Conservation (phyloP, 2,329 filamentous ascomycete genomes). For the Aspergillus amoenus region DNA sequence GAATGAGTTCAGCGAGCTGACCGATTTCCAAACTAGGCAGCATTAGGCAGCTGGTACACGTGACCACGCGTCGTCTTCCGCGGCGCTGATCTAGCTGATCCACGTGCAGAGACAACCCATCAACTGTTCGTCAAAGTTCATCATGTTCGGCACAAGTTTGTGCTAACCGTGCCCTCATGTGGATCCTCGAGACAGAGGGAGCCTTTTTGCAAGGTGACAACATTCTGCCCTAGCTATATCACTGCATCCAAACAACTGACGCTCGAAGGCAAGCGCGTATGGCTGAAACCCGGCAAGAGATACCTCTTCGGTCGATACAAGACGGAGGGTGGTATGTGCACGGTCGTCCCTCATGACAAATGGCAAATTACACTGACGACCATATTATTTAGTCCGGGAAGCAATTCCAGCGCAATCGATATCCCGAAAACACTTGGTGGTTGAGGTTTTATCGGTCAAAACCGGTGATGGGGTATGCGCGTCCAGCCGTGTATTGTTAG, state of each 20-base stretch:
- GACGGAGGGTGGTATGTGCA: constrained; percentile 55
- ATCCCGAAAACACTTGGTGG: constrained; percentile 82
- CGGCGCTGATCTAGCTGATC: background rate
- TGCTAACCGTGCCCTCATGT: constrained; percentile 49
- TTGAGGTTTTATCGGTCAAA: constrained; percentile 66
- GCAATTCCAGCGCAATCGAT: constrained; percentile 78
- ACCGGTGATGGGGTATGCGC: constrained; percentile 64
- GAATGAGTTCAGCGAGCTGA: no score
- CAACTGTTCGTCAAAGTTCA: constrained; percentile 3
- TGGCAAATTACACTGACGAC: background rate
- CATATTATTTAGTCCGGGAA: constrained; percentile 56
- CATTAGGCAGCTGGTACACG: constrained; percentile 33
- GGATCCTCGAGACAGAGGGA: constrained; percentile 59
- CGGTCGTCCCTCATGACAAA: background rate
- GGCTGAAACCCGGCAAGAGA: constrained; percentile 81
- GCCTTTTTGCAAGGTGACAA: constrained; percentile 45
- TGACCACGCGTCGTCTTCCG: constrained; percentile 34
- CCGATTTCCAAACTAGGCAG: constrained; percentile 26
- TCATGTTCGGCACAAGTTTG: background rate
- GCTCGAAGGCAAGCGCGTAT: constrained; percentile 65
- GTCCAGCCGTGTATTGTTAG: background rate
- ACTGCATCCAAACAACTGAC: constrained; percentile 42
- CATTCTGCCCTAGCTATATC: no score
- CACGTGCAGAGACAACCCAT: constrained; percentile 2
- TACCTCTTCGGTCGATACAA: constrained; percentile 83